Base-by-base conservation (phyloP, 768 basidiomycete genomes). In the Pseudohyphozyma bogoriensis region DNA sequence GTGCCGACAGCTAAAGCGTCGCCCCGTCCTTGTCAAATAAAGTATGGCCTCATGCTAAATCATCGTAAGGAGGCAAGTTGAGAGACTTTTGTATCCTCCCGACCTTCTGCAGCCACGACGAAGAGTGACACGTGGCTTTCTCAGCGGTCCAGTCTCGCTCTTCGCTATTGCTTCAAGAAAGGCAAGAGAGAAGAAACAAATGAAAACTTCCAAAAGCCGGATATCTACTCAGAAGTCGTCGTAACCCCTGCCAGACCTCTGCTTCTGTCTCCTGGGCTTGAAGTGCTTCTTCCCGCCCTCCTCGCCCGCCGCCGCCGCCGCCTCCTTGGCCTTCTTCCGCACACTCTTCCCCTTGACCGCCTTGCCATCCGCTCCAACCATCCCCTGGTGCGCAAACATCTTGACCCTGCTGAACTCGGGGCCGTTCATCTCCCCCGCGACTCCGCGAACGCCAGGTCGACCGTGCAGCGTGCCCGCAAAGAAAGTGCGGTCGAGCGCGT, bases 161-260 rank as follows among this genome's bases (percentile, higher is more conserved):
- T n/a, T n/a, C n/a, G n/a, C n/a, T n/a, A n/a, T n/a, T n/a, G n/a
- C n/a, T n/a, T n/a, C n/a, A n/a, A n/a, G n/a, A n/a, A n/a, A n/a
- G n/a, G n/a, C n/a, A n/a, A n/a, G n/a, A n/a, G n/a, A n/a, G n/a
- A n/a, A n/a, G n/a, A n/a, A n/a, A n/a, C n/a, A n/a, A n/a, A n/a
- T n/a, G 37, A 18, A 37, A 37, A 37, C 37, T 18, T 37, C n/a
- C n/a, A 18, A 15, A 42, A 8, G 16, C 40, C 16, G 18, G 40
- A 39, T 20, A 15, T n/a, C 18, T 9, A 7, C 40, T 42, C 40
- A 42, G n/a, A 42, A 51, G 33, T 60, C 44, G 26, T 95, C 93
- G 68, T 96, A 97, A 28, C 93, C 93, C 70, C 82, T 85, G 18
- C 93, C 93, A 70, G 89, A 90, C 63, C 93, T 78, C 74, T 92